Evolutionary conservation across 305 asterid genomes (phyloP), one percentile per base, ranked within the genome.

Genomic region (Caryopteris hybrid): DNA sequence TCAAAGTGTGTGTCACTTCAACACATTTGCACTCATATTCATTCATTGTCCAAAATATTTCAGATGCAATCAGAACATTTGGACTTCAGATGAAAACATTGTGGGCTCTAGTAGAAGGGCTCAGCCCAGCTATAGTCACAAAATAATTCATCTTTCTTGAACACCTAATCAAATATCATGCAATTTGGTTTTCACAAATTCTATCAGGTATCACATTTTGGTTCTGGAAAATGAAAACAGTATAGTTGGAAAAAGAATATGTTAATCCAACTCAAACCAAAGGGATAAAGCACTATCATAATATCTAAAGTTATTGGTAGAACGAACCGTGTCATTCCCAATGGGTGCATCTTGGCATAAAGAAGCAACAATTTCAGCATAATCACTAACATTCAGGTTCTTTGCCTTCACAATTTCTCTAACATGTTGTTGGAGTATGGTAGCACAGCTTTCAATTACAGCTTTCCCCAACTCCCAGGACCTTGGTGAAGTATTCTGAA

Each of bases 381-480:
- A 80, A 22, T 75, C 85, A 21, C 41, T 58, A 59, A 80, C 34
- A 27, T 77, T 42, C 20, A 81, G 50, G 70, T 77, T 79, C 79
- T 74, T 59, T 47, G 48, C 38, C 68, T 73, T 78, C 68, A 78
- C 73, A n/a, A 79, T 82, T 64, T 80, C 73, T 48, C 52, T 66
- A 56, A 87, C 70, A 73, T 53, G 65, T 41, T 77, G 83, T 76
- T 74, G 73, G 64, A 87, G 65, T 54, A 64, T 80, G 64, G 63
- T 52, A 22, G 91, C 70, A 55, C 81, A 81, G 45, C 62, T 63
- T 64, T 72, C 75, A 11, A 83, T 21, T 64, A 87, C 81, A 47
- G 48, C 65, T 72, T 61, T 66, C 22, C 85, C 92, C 79, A 87
- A 74, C 64, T 80, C 74, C 76, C 79, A 78, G 20, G 84, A 72